Evolutionary conservation across 202 grass and related monocot genomes (phyloP).

Genomic region (Setaria italica): DNA sequence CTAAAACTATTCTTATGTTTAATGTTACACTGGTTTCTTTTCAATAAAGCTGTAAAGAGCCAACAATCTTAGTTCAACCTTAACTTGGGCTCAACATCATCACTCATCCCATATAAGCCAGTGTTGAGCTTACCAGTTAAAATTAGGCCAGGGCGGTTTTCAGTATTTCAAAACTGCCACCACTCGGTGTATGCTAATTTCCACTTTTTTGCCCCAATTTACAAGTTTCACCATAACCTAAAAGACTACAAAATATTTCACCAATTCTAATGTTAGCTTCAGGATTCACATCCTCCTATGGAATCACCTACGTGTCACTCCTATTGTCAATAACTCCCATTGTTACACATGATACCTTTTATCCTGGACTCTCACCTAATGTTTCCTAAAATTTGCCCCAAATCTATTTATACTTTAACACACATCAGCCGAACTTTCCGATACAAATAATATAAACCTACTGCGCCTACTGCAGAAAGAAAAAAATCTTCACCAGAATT

Average conservation of each 20-base stretch:
- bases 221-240: neutral
- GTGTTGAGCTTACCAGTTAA: neutral
- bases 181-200: neutral
- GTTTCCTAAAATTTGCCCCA: neutral
- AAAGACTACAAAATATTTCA: slow-evolving; percentile 7
- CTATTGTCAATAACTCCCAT: neutral
- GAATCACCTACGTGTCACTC: neutral
- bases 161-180: neutral
- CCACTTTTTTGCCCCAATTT: neutral
- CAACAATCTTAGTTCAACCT: neutral
- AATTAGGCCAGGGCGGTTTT: neutral
- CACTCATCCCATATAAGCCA: neutral
- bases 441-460: neutral
- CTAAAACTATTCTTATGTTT: neutral
- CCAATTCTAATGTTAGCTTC: neutral
- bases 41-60: neutral
- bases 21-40: neutral
- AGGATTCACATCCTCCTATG: neutral
- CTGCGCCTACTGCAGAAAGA: neutral
- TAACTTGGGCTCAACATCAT: neutral
- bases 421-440: slow-evolving; percentile 7
- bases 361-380: neutral
- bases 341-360: neutral
- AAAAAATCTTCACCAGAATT: neutral
- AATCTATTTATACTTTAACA: neutral